Evolutionary conservation across 805 yeast genomes (phyloP).

Genomic region (Candida saitoana): DNA sequence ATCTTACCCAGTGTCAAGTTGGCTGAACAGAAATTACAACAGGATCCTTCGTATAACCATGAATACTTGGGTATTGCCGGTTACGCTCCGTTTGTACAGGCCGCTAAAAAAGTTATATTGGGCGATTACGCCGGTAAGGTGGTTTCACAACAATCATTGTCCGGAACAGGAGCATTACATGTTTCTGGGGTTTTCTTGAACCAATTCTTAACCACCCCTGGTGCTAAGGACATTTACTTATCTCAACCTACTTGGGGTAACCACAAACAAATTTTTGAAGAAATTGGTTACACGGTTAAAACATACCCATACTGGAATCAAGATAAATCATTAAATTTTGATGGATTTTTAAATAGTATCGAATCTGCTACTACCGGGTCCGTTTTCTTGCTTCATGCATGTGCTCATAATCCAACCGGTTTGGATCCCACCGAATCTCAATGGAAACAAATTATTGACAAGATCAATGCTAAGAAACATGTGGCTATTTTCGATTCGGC

Average conservation of each 20-base stretch:
- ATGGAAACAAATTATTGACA: conserved; percentile 70
- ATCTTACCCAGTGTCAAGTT: conserved; percentile 61
- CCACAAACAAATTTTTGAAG: conserved; percentile 77
- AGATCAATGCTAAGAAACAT: conserved; percentile 58
- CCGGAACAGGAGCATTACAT: conserved; percentile 91
- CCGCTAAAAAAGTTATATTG: conserved; percentile 70
- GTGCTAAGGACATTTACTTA: conserved; percentile 53
- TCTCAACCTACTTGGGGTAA: conserved; percentile 98
- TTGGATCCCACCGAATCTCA: conserved; percentile 82
- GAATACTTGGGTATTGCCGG: conserved; percentile 88
- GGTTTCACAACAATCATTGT: conserved; percentile 69
- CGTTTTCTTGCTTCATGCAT: conserved; percentile 79
- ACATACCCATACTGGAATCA: conserved; percentile 86
- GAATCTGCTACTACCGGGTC: conserved; percentile 70
- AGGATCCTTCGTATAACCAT: conserved; percentile 65
- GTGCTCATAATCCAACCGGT: conserved; percentile 98
- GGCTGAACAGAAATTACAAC: conserved; percentile 64
- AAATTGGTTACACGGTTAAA: conserved; percentile 62
- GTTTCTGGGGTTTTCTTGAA: conserved; percentile 71
- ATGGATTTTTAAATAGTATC: conserved; percentile 63
- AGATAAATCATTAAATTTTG: conserved; percentile 63
- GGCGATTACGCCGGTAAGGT: conserved; percentile 58
- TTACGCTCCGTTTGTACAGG: conserved; percentile 57
- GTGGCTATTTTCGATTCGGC: conserved; percentile 90
- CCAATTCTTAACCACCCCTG: conserved; percentile 42